Evolutionary conservation across 495 filamentous ascomycete species (phyloP), one percentile per base, ranked within the genome.

Genomic region (Tuber melanosporum): DNA sequence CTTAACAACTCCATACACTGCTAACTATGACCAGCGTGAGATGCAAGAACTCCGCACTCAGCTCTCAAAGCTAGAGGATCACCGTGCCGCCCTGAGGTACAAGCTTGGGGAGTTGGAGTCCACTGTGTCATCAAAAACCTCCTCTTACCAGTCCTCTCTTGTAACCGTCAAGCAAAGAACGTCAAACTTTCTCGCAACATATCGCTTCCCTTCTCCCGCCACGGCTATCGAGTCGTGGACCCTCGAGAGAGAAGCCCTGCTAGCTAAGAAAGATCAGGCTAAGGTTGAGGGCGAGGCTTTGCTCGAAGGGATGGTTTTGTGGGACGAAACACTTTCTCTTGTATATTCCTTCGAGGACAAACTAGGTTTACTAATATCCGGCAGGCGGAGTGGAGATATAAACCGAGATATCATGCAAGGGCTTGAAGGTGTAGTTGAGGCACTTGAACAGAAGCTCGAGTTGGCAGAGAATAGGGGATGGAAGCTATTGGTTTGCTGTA

Each of bases 401-500:
- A 41, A 70, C 7, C 82, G 81, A 2, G 85, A 86, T 20, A 88
- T 91, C 69, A 83, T 90, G 39, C 83, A 84, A 49, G 87, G 88
- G 20, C 88, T 95, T 81, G 87, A 90, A 70, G 79, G 82, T 12
- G 89, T 89, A 32, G 87, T 91, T 57, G 72, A 76, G 5, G 86
- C 87, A 17, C 82, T 97, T n/a, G 89, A 91, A 73, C 85, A 87
- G 49, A 87, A 87, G 10, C 81, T 91, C n/a, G 87, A 88, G 22
- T 84, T 88, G 47, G 91, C 91, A 0, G 87, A 91, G 74, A 87
- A 88, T 6, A 88, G 88, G 74, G 88, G 90, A 10, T 99, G 95
- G 95, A 98, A 92, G 62, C 85, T 98, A 42, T 86, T 99, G 41
- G 89, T 97, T 39, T 95, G 92, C 75, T 94, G 92, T 75, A 91